phyloP scores from a whole-genome alignment of 495 filamentous ascomycete species.

The Neurospora sp. region DNA sequence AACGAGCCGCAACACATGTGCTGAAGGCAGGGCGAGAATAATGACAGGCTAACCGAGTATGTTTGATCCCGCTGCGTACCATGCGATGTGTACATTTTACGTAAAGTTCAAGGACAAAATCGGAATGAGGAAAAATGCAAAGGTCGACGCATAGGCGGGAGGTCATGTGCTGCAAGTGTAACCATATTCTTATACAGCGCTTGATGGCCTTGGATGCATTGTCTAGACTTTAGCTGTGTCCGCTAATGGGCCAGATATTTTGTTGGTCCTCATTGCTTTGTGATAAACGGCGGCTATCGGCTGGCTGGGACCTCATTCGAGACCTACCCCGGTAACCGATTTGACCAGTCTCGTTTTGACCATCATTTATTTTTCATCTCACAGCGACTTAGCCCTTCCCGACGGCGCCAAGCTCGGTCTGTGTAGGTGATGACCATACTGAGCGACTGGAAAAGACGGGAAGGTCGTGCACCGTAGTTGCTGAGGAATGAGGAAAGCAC shows the following conservation, averaged over 20 bases:
- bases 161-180: background rate
- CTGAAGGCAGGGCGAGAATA: background rate
- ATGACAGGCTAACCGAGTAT: background rate
- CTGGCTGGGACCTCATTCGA: background rate
- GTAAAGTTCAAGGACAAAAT: background rate
- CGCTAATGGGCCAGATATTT: background rate
- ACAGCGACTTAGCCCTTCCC: background rate
- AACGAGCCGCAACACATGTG: background rate
- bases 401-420: background rate
- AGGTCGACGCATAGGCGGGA: background rate
- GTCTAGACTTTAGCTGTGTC: background rate
- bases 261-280: background rate
- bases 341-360: background rate
- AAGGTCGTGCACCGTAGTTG: background rate
- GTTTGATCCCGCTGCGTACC: background rate
- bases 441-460: background rate
- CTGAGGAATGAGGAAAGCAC: background rate
- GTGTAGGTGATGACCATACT: background rate
- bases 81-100: background rate
- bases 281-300: background rate
- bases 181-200: background rate
- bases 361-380: background rate
- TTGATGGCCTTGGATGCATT: background rate
- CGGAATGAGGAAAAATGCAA: background rate
- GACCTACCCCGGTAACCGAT: background rate